Evolutionary conservation across 2,329 filamentous ascomycete genomes (phyloP).

Genomic region (Aspergillus sclerotialis): DNA sequence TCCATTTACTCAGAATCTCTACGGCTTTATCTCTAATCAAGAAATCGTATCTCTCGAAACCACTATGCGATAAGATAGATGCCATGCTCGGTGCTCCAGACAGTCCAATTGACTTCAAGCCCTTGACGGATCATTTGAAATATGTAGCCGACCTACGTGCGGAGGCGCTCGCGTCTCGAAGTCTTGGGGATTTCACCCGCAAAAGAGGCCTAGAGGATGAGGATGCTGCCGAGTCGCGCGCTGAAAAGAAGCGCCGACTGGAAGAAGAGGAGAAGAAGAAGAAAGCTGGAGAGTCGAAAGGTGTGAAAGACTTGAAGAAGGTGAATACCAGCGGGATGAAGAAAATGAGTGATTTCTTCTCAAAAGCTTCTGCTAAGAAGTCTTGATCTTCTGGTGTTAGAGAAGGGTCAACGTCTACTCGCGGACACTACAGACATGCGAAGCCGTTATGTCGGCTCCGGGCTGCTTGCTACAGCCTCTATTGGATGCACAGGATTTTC

Average conservation of each 20-base stretch:
- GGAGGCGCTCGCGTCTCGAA: conserved; percentile 63
- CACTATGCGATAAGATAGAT: conserved; percentile 32
- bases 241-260: conserved; percentile 75
- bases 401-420: background rate
- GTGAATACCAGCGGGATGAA: conserved; percentile 90
- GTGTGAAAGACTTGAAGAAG: conserved; percentile 75
- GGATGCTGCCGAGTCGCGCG: conserved; percentile 42
- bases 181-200: conserved; percentile 40
- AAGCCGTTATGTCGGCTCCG: too few species aligned
- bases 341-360: conserved; percentile 93
- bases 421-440: background rate
- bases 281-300: conserved; percentile 67
- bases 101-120: conserved; percentile 58
- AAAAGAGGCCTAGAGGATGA: conserved; percentile 38
- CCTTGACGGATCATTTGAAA: conserved; percentile 63
- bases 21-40: conserved; percentile 45
- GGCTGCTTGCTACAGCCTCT: too few species aligned
- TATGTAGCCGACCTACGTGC: conserved; percentile 61
- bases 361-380: conserved; percentile 47
- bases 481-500: too few species aligned
- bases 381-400: conserved; percentile 13
- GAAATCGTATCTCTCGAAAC: conserved; percentile 40
- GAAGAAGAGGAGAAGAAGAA: conserved; percentile 86
- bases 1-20: conserved; percentile 42
- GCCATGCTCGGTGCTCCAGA: conserved; percentile 29